phyloP scores from a whole-genome alignment of 1,284 basidiomycete species.

The Ustilago crameri region DNA sequence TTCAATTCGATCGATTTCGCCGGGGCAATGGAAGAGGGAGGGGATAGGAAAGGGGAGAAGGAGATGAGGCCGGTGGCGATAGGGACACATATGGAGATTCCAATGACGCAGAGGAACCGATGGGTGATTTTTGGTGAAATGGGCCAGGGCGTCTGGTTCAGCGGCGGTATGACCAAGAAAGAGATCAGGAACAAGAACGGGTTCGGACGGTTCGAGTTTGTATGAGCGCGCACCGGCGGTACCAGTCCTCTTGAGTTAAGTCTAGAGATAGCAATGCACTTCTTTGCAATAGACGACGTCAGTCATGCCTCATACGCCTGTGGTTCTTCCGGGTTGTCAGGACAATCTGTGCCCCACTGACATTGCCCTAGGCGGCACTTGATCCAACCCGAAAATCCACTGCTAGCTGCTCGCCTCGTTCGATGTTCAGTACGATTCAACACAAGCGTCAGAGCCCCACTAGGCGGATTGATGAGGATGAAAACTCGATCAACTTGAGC shows the following conservation, averaged over 20 bases:
- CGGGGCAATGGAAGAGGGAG: too few species aligned
- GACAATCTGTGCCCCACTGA: too few species aligned
- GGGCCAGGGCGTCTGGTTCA: slow-evolving; percentile 21
- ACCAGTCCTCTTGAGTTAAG: neutral
- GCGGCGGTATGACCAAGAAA: slow-evolving; percentile 16
- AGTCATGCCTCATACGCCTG: too few species aligned
- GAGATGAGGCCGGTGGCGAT: slow-evolving; percentile 19
- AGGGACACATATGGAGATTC: slow-evolving; percentile 22
- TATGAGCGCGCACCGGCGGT: neutral
- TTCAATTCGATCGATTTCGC: slow-evolving; percentile 19
- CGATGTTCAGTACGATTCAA: too few species aligned
- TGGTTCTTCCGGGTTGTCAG: too few species aligned
- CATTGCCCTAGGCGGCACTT: too few species aligned
- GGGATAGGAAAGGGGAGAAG: neutral
- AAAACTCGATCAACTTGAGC: too few species aligned
- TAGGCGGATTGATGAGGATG: neutral
- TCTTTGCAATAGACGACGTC: too few species aligned
- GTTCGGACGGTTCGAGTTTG: slow-evolving; percentile 19
- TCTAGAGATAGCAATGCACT: neutral
- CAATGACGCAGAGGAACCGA: slow-evolving; percentile 15
- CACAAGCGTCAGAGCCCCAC: too few species aligned
- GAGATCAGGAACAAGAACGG: slow-evolving; percentile 10
- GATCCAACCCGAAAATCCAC: too few species aligned
- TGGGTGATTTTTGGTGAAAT: slow-evolving; percentile 28
- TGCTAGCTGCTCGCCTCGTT: too few species aligned